Conservation (phyloP, 2,329 filamentous ascomycete species). For the Hymenoscyphus fructigenus region DNA sequence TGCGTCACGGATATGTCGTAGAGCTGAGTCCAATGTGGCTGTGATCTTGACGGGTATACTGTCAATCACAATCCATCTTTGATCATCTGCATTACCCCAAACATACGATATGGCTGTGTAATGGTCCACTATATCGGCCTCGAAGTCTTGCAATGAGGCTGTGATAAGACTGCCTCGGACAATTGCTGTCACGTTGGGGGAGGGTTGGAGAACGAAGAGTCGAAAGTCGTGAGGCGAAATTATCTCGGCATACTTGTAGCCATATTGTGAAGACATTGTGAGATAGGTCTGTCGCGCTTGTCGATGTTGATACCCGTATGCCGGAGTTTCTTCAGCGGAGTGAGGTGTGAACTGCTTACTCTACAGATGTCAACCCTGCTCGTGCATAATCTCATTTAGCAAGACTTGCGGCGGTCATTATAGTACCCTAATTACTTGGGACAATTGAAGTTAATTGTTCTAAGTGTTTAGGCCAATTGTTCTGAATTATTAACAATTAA, state of each 20-base stretch:
- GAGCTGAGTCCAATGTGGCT: constrained; percentile 15
- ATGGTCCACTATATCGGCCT: background rate
- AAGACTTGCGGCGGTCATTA: too few species aligned
- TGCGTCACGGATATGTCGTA: background rate
- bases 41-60: background rate
- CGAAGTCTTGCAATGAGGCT: background rate
- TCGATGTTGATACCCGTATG: background rate
- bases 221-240: background rate
- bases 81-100: constrained; percentile 33
- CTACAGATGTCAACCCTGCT: background rate
- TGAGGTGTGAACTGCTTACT: background rate
- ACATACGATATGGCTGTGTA: constrained; percentile 37
- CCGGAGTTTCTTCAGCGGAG: background rate
- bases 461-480: too few species aligned
- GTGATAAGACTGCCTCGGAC: background rate
- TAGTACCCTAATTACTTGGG: too few species aligned
- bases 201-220: background rate
- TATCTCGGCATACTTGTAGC: background rate
- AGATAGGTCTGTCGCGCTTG: background rate
- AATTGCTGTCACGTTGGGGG: background rate
- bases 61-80: constrained; percentile 15
- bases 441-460: too few species aligned
- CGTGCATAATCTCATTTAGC: background rate
- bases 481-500: too few species aligned
- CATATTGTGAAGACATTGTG: background rate